Conservation (phyloP, 306 rosid species). For the barrel medic (Medicago truncatula) region DNA sequence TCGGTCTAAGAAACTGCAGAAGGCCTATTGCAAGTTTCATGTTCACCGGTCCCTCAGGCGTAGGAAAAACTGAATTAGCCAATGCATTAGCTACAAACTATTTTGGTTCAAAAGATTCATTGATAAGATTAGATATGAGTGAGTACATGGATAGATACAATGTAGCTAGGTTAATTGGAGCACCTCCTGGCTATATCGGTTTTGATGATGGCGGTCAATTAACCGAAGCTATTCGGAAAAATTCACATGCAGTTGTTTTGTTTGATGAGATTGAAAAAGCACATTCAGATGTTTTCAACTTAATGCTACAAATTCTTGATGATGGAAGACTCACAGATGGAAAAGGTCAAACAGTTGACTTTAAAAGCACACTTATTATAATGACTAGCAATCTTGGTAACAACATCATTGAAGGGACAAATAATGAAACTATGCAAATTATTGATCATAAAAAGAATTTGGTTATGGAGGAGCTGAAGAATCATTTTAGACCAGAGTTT, state of each 20-base stretch:
- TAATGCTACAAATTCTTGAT: conserved; percentile 23
- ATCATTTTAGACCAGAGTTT: conserved; percentile 71
- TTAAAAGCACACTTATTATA: not conserved
- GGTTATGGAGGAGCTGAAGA: conserved; percentile 69
- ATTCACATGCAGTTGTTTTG: conserved; percentile 13
- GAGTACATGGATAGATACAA: conserved; percentile 3
- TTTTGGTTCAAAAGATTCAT: conserved; percentile 12
- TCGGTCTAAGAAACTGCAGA: conserved; percentile 39
- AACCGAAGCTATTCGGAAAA: conserved; percentile 6
- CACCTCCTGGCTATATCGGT: conserved; percentile 3
- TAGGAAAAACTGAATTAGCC: conserved; percentile 19
- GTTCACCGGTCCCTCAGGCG: conserved; percentile 34
- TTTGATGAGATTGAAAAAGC: conserved; percentile 50
- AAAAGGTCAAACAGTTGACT: conserved; percentile 23
- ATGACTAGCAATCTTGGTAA: conserved; percentile 21
- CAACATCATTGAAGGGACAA: conserved; percentile 1
- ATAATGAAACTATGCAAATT: not conserved
- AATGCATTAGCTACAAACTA: conserved; percentile 7
- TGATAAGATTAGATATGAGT: conserved; percentile 24
- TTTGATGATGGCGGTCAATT: conserved; percentile 9
- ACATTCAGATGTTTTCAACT: conserved; percentile 33
- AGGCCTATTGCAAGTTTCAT: conserved; percentile 43
- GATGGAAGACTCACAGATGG: conserved; percentile 26
- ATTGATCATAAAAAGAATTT: conserved; percentile 7
- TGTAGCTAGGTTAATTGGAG: conserved; percentile 13